These are phyloP conservation scores for Talinum fruticosum DNA, from an alignment of 148 eudicot genomes.

Conservation along the genomic window DNA sequence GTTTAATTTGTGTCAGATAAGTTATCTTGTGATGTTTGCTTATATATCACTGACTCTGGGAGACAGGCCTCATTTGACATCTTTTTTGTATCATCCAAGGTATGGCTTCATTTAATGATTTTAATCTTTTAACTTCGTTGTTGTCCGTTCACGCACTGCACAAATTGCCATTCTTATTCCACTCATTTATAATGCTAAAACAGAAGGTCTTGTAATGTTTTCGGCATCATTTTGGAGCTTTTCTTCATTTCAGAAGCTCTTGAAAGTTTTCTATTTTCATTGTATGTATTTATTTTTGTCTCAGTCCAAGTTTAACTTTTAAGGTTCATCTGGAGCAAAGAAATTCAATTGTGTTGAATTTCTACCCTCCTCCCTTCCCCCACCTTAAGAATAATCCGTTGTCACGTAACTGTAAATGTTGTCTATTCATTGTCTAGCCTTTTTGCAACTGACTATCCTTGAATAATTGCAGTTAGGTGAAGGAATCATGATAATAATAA, in stretches of 20 bases:
- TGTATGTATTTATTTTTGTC: background rate
- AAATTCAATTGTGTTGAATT: background rate
- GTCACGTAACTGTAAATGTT: background rate
- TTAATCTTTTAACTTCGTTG: background rate
- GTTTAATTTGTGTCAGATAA: constrained; percentile 39
- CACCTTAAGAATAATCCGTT: background rate
- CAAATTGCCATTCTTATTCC: constrained; percentile 2
- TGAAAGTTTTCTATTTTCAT: background rate
- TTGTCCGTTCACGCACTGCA: background rate
- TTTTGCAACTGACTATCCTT: background rate
- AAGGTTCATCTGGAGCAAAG: background rate
- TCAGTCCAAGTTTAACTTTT: background rate
- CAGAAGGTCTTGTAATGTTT: background rate
- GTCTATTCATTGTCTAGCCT: background rate
- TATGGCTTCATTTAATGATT: constrained; percentile 17
- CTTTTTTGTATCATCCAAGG: constrained; percentile 58
- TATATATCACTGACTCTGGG: constrained; percentile 65
- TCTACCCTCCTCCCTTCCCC: background rate
- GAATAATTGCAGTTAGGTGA: background rate
- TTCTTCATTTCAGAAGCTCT: background rate
- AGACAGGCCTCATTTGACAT: constrained; percentile 40
- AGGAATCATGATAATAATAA: background rate
- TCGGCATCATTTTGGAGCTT: background rate
- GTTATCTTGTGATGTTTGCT: constrained; percentile 73
- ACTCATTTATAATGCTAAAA: background rate